phyloP scores from a whole-genome alignment of 2,329 filamentous ascomycete genomes.

The Penicillium thymicola region DNA sequence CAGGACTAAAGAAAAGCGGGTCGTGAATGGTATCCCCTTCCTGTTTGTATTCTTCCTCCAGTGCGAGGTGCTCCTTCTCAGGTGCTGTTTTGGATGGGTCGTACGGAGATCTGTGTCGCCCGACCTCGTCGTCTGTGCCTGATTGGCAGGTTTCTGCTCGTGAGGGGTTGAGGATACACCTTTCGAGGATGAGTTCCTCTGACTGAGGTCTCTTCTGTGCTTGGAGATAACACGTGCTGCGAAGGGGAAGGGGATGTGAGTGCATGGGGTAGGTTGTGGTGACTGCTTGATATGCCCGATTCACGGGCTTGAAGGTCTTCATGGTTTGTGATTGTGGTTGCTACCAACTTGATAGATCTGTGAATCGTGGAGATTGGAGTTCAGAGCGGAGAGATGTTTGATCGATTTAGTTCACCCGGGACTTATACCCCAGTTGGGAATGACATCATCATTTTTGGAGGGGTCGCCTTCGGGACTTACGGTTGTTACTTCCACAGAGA shows the following conservation, averaged over 20 bases:
- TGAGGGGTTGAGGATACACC: slow-evolving; percentile 20
- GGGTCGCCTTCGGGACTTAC: too few relatives aligned
- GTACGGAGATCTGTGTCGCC: slow-evolving; percentile 25
- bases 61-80: slow-evolving; percentile 18
- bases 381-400: not conserved
- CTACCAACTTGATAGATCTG: not conserved
- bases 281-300: not conserved
- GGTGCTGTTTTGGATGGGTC: slow-evolving; percentile 24
- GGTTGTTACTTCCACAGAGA: not conserved
- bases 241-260: not conserved
- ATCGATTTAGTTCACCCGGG: not conserved
- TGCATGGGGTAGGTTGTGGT: not conserved
- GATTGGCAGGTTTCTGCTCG: slow-evolving; percentile 22
- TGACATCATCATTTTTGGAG: slow-evolving; percentile 3
- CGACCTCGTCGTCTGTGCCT: slow-evolving; percentile 29
- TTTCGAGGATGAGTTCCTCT: slow-evolving; percentile 8
- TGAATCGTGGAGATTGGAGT: not conserved
- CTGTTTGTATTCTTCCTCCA: slow-evolving; percentile 23
- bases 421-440: not conserved
- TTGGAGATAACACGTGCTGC: slow-evolving; percentile 1
- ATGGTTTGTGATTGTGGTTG: not conserved
- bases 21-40: slow-evolving; percentile 18
- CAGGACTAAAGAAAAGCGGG: slow-evolving; percentile 25
- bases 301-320: not conserved
- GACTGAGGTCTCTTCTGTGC: not conserved